Conservation (phyloP, 345 rosid genomes). For the Populus tremula region DNA sequence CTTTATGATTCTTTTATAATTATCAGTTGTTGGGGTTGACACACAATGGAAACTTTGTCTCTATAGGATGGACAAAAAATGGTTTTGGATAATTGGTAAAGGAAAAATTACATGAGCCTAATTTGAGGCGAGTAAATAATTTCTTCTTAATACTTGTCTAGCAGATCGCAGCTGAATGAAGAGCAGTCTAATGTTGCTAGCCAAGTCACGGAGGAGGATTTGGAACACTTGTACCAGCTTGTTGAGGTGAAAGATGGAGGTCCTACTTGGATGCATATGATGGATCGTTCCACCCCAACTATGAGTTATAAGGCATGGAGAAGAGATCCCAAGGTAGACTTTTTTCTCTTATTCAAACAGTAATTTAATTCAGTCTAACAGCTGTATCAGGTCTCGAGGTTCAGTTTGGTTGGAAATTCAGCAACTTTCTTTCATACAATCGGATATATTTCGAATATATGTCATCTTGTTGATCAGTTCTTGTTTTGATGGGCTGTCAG, state of each 20-base stretch:
- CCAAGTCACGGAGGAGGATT: constrained; percentile 57
- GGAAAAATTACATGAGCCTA: background rate
- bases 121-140: background rate
- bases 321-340: constrained; percentile 61
- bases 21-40: background rate
- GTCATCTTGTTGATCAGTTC: background rate
- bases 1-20: background rate
- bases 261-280: constrained; percentile 65
- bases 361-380: background rate
- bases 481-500: constrained; percentile 25
- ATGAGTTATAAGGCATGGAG: constrained; percentile 77
- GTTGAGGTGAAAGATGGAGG: constrained; percentile 77
- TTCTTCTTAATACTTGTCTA: constrained; percentile 18
- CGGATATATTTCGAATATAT: background rate
- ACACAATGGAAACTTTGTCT: background rate
- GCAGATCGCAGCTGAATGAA: constrained; percentile 35
- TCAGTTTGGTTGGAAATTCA: background rate
- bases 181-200: constrained; percentile 28
- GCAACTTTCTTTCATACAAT: background rate
- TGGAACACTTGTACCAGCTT: constrained; percentile 52
- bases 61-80: background rate
- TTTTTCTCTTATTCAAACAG: background rate
- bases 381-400: background rate
- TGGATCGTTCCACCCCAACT: constrained; percentile 60
- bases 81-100: background rate